These are phyloP conservation scores for Claviceps paspali DNA, from an alignment of 2,329 filamentous ascomycete genomes.

Conservation along the genomic window DNA sequence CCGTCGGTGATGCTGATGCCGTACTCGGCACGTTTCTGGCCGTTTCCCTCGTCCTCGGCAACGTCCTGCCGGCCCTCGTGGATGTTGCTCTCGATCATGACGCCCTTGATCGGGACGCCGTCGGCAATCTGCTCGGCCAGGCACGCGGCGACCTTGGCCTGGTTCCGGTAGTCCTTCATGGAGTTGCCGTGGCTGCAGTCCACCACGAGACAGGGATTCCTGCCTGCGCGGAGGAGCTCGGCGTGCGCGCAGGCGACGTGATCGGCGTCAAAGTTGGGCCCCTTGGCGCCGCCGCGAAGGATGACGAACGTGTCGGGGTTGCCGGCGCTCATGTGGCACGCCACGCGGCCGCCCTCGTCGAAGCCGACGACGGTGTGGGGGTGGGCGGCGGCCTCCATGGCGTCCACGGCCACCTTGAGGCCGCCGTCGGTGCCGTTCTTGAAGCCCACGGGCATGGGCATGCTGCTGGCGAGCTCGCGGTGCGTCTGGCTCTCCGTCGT, in stretches of 20 bases:
- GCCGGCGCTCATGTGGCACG: slow-evolving; percentile 84
- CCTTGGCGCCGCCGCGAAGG: slow-evolving; percentile 78
- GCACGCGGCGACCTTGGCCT: slow-evolving; percentile 76
- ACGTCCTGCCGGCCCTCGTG: slow-evolving; percentile 90
- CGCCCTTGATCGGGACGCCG: slow-evolving; percentile 87
- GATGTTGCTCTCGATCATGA: slow-evolving; percentile 98
- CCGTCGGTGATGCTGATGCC: slow-evolving; percentile 96
- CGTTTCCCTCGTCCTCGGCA: slow-evolving; percentile 67
- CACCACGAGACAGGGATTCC: slow-evolving; percentile 75
- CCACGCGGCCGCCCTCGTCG: slow-evolving; percentile 88
- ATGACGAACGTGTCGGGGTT: slow-evolving; percentile 98
- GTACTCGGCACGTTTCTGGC: slow-evolving; percentile 50
- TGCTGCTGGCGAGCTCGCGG: slow-evolving; percentile 80
- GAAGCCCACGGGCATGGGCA: slow-evolving; percentile 97
- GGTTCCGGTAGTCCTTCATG: slow-evolving; percentile 90
- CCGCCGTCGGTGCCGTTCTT: slow-evolving; percentile 97
- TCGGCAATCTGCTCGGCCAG: slow-evolving; percentile 72
- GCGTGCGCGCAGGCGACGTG: slow-evolving; percentile 75
- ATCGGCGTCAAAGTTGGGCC: slow-evolving; percentile 82
- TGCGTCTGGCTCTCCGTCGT: slow-evolving; percentile 95
- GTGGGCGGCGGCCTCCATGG: slow-evolving; percentile 84
- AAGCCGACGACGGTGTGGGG: slow-evolving; percentile 96
- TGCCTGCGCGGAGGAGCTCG: slow-evolving; percentile 57
- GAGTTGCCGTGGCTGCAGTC: slow-evolving; percentile 98
- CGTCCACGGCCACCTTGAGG: slow-evolving; percentile 80